Percentiles rank a stretch among this genome's conserved stretches.
These are phyloP conservation scores for Solanum hybrid DNA, from an alignment of 305 asterid genomes.

Conservation along the genomic window DNA sequence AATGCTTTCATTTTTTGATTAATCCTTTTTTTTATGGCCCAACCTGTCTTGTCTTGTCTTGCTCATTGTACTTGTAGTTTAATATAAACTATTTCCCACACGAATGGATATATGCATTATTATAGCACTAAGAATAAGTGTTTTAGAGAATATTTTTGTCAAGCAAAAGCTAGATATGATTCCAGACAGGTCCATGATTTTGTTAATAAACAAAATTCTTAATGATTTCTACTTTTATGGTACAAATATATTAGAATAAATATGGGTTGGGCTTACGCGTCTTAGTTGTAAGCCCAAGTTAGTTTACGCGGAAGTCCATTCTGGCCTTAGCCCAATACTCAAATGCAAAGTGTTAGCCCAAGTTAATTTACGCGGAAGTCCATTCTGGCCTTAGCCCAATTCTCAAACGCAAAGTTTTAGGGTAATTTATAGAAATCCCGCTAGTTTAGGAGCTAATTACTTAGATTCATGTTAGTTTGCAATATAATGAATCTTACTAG, in stretches of 20 bases:
- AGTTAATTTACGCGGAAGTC: neutral
- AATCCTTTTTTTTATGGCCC: neutral
- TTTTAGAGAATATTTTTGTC: neutral
- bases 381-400: neutral
- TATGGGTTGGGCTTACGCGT: neutral
- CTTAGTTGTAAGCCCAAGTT: neutral
- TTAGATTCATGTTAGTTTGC: neutral
- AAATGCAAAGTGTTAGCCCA: neutral
- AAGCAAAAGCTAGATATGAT: neutral
- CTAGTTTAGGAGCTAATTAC: neutral
- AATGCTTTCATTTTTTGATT: neutral
- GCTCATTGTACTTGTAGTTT: neutral
- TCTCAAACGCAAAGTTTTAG: neutral
- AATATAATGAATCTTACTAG: too few relatives aligned
- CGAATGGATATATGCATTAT: slow-evolving; percentile 3
- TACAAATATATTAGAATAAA: neutral
- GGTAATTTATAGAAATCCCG: neutral
- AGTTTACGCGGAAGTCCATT: neutral
- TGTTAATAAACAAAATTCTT: neutral
- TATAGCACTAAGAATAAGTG: neutral
- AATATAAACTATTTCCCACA: neutral
- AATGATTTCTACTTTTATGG: neutral
- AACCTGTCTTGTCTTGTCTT: neutral
- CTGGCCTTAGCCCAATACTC: neutral
- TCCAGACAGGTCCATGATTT: neutral